A percentile compares a stretch with the other conserved stretches of the same genome.
Evolutionary conservation across 306 rosid species (phyloP).

Genomic region (Fagus sylvatica): DNA sequence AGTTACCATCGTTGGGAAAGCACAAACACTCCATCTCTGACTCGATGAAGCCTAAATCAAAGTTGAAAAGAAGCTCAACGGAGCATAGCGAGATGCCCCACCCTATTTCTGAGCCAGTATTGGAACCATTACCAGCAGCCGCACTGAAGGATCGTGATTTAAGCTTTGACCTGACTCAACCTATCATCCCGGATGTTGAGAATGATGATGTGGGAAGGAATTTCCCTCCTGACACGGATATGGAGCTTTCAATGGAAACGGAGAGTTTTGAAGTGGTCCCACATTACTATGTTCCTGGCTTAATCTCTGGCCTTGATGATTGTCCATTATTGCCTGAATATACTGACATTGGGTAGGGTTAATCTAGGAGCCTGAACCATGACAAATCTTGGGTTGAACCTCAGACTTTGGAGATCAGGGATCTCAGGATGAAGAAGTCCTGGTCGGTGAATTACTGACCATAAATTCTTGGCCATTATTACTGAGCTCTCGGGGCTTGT

Average conservation of each 20-base stretch:
- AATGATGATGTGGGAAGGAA: slow-evolving; percentile 27
- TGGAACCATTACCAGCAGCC: slow-evolving; percentile 34
- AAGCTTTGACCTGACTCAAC: slow-evolving; percentile 38
- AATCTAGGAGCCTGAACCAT: slow-evolving; percentile 17
- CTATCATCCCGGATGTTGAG: slow-evolving; percentile 30
- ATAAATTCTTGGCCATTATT: slow-evolving; percentile 12
- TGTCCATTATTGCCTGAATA: slow-evolving; percentile 49
- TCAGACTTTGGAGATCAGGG: slow-evolving; percentile 15
- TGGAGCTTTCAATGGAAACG: slow-evolving; percentile 36
- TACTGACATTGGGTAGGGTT: slow-evolving; percentile 58
- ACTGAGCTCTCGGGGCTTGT: slow-evolving; percentile 23
- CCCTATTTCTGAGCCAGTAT: slow-evolving; percentile 38
- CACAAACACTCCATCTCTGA: slow-evolving; percentile 60
- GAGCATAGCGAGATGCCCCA: slow-evolving; percentile 54
- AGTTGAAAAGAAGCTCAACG: slow-evolving; percentile 46
- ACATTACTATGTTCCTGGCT: slow-evolving; percentile 47
- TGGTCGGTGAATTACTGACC: slow-evolving; percentile 22
- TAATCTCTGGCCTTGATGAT: slow-evolving; percentile 67
- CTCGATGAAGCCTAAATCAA: slow-evolving; percentile 61
- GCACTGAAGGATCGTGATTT: slow-evolving; percentile 35
- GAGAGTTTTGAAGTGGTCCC: slow-evolving; percentile 44
- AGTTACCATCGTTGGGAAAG: slow-evolving; percentile 72
- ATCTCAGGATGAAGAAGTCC: neutral
- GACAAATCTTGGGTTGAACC: slow-evolving; percentile 29
- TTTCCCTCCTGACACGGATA: slow-evolving; percentile 29